Evolutionary conservation across 2,329 filamentous ascomycete species (phyloP).

Genomic region (Boeremia exigua): DNA sequence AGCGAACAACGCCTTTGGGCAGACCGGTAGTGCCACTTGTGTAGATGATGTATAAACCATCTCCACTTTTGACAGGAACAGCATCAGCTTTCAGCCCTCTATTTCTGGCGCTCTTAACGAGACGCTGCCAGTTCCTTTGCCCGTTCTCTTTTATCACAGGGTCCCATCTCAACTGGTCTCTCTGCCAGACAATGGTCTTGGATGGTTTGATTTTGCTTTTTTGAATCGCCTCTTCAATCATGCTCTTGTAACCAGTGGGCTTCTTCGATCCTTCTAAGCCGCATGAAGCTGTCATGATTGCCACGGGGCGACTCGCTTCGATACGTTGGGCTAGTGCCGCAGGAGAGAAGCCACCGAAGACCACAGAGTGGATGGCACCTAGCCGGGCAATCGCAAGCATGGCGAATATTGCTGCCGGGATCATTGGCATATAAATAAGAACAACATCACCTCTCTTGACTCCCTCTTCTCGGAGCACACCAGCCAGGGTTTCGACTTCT

Average conservation of each 20-base stretch:
- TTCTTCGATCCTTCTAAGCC: constrained; percentile 88
- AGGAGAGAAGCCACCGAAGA: constrained; percentile 91
- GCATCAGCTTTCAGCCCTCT: constrained; percentile 73
- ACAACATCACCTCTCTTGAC: constrained; percentile 85
- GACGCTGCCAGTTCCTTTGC: constrained; percentile 78
- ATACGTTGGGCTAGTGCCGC: constrained; percentile 85
- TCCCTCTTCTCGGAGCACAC: constrained; percentile 80
- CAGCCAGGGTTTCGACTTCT: constrained; percentile 82
- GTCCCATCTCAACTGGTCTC: constrained; percentile 77
- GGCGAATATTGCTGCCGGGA: constrained; percentile 84
- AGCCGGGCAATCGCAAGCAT: constrained; percentile 82
- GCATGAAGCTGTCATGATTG: constrained; percentile 86
- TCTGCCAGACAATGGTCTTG: constrained; percentile 82
- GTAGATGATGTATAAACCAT: constrained; percentile 89
- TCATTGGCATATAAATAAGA: constrained; percentile 97
- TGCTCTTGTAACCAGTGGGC: constrained; percentile 73
- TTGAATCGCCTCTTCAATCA: constrained; percentile 75
- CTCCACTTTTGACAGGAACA: constrained; percentile 78
- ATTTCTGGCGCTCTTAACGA: constrained; percentile 73
- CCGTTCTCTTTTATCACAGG: constrained; percentile 69
- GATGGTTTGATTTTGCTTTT: constrained; percentile 73
- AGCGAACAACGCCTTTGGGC: constrained; percentile 82
- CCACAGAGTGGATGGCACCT: constrained; percentile 87
- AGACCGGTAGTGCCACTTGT: constrained; percentile 82
- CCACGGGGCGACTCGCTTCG: constrained; percentile 76